Base-by-base conservation (phyloP, 176 grass and related monocot genomes). In the Oryza coarctata region DNA sequence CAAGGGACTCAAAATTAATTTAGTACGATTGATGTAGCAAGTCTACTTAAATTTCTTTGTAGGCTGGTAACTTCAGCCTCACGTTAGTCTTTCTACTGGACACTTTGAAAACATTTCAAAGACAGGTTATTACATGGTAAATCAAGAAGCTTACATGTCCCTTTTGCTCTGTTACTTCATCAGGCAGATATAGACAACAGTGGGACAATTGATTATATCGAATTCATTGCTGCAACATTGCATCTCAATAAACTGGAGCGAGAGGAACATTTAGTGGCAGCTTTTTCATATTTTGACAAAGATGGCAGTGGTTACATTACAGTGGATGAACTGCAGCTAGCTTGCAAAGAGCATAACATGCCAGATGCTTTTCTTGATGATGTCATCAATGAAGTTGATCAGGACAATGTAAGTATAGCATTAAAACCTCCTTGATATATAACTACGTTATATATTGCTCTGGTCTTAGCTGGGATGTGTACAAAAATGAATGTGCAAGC, bases 161-260 rank as follows among this genome's bases (percentile, higher is more conserved):
- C 33, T 63, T 82, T 72, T 77, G 27, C 68, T 58, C 10, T 45
- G 68, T 47, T 67, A 18, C 78, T 85, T 85, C n/a, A 77, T 82
- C 69, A 99, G 96, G 96, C 96, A 12, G 96, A 99, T 58, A 78
- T 99, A 43, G 96, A 99, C 90, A 99, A 99, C 82, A 99, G 86
- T 26, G 96, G 96, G 58, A 99, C 93, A 29, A 99, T 99, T 85
- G 96, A 99, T 65, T 99, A 99, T 68, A 88, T 86, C 20, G 96
- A 99, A 91, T 99, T 99, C 87, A 99, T 99, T 74, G 96, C 96
- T 90, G 96, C 96, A 77, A 99, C 96, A 12, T 73, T 99, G 73
- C 96, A 99, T 91, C 92, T 99, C 66, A 99, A 99, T 83, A 99
- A 99, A 66, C 78, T 99, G 72, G 96, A 95, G 41, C 91, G 96